Evolutionary conservation across 768 basidiomycete species (phyloP), one percentile per base, ranked within the genome.

Genomic region (Podaxis rugospora): DNA sequence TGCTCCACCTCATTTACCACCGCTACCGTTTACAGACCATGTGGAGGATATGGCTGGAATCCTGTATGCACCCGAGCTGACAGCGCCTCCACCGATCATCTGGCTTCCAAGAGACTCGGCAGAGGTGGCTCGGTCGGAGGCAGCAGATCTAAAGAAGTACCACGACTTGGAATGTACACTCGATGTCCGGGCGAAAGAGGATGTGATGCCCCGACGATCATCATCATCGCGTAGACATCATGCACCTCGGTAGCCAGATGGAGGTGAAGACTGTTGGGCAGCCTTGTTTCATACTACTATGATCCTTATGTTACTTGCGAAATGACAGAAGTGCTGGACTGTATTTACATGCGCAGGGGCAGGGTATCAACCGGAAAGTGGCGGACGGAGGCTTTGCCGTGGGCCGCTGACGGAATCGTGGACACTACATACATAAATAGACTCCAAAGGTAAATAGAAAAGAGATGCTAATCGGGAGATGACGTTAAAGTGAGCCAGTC

Each of bases 51-150:
- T 89, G 82, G 81, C 83, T 5, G 85, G 86, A 14, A 85, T 93
- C 58, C 74, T 94, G 40, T 94, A 93, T 68, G 89, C 92, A 3
- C 89, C 91, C 1, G 91, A 91, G 70, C 78, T 93, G 42, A 81
- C 90, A 63, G 89, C 89, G 11, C 89, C 90, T 16, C 76, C 82
- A 18, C 91, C 90, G 1, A 85, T 89, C 62, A 89, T 94, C 54
- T 93, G 92, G 92, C 77, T 93, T n/a, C 89, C 89, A 0, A 87
- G 89, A 70, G 91, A 92, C 69, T 79, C 80, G 10, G 84, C 86
- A 14, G 88, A 88, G 23, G 84, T 92, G 14, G 89, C 87, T 6
- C 79, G 82, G 40, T 84, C 87, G 4, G 91, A 93, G 71, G 90
- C 90, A 28, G 77, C 81, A 51, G 92, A 94, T 71, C 74, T 93